These are phyloP conservation scores for Litchi chinensis DNA, from an alignment of 345 rosid species.

Conservation along the genomic window DNA sequence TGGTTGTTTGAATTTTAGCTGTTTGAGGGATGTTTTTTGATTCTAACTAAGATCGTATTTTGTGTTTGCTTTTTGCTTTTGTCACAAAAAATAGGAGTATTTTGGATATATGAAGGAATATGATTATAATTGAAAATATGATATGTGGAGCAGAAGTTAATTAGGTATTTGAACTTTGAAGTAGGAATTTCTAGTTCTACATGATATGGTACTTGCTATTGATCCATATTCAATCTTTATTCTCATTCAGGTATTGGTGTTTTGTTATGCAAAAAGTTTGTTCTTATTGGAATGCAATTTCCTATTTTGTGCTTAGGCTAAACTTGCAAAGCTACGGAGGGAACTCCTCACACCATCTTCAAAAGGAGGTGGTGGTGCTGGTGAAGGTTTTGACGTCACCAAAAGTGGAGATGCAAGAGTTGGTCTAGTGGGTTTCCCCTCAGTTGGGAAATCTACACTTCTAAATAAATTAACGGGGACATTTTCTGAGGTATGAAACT, in stretches of 20 bases:
- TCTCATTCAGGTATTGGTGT: neutral
- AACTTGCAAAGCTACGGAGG: slow-evolving; percentile 91
- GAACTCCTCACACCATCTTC: slow-evolving; percentile 89
- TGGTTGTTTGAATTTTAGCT: neutral
- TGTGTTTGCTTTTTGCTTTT: neutral
- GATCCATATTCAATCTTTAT: neutral
- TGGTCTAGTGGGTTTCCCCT: slow-evolving; percentile 96
- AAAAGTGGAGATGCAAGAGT: slow-evolving; percentile 98
- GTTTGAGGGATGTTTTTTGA: neutral
- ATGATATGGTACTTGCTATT: neutral
- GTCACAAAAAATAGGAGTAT: neutral
- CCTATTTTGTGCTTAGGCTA: slow-evolving; percentile 52
- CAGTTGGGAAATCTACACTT: slow-evolving; percentile 98
- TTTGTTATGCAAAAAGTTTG: neutral
- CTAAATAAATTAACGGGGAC: slow-evolving; percentile 92
- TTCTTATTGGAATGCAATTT: neutral
- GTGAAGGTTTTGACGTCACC: slow-evolving; percentile 98
- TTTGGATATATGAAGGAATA: too few species aligned
- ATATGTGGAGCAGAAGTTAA: neutral
- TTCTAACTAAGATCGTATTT: neutral
- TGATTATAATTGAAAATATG: neutral
- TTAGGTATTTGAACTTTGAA: neutral
- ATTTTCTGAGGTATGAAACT: slow-evolving; percentile 77
- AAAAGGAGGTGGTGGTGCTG: slow-evolving; percentile 87
- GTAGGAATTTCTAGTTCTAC: too few species aligned